A percentile compares a stretch with the other conserved stretches of the same genome.
Conservation (phyloP, 2,329 filamentous ascomycete species). For the Ophiostoma sp. region DNA sequence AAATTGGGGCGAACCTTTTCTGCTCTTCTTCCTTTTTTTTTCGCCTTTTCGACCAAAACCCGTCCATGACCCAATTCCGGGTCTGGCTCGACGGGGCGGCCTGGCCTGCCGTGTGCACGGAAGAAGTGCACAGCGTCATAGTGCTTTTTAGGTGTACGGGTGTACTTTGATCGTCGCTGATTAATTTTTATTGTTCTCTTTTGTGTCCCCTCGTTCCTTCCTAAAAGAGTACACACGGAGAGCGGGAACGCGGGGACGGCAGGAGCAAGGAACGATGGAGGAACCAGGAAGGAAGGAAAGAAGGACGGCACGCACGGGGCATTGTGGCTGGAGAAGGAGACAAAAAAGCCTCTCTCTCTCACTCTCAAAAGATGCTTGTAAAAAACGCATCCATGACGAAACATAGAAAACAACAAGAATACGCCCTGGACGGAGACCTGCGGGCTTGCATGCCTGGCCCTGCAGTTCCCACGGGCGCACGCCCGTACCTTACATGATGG, state of each 20-base stretch:
- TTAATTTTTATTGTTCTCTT: background rate
- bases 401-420: background rate
- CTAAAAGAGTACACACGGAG: background rate
- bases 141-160: background rate
- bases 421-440: background rate
- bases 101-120: background rate
- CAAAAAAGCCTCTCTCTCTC: background rate
- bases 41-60: background rate
- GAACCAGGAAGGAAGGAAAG: conserved; percentile 3
- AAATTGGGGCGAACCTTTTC: background rate
- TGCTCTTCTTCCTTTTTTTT: background rate
- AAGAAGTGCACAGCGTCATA: conserved; percentile 1
- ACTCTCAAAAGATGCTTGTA: background rate
- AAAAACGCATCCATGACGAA: background rate
- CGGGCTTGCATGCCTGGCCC: conserved; percentile 6
- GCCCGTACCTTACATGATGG: conserved; percentile 15
- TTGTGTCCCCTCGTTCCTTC: background rate
- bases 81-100: conserved; percentile 11
- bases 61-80: conserved; percentile 13
- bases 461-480: conserved; percentile 9
- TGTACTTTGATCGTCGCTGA: background rate
- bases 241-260: background rate
- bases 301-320: background rate
- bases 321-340: conserved; percentile 1
- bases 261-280: background rate